phyloP scores from a whole-genome alignment of 148 eudicot genomes.

The Chenopodium quinoa region DNA sequence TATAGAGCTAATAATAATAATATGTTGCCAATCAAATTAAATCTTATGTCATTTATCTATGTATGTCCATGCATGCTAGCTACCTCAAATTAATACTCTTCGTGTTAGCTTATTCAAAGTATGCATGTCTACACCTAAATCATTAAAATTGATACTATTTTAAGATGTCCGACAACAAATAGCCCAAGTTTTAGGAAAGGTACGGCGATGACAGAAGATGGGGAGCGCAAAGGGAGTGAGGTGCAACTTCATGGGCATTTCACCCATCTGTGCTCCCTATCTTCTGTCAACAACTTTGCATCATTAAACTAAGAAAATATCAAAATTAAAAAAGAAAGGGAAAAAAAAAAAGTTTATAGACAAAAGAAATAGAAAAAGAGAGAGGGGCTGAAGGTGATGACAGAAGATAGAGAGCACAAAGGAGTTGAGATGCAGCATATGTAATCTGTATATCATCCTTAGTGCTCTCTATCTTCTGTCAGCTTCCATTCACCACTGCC shows the following conservation, averaged over 20 bases:
- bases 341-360: background rate
- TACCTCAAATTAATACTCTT: too few species aligned
- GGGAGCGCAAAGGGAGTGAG: conserved; percentile 37
- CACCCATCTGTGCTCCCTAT: conserved; percentile 43
- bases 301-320: background rate
- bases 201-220: conserved; percentile 32
- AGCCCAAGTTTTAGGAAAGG: background rate
- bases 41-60: too few species aligned
- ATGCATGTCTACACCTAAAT: too few species aligned
- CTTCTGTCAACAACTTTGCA: conserved; percentile 34
- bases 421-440: conserved; percentile 25
- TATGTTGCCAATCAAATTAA: too few species aligned
- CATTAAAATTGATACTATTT: too few species aligned
- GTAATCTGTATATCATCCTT: conserved; percentile 29
- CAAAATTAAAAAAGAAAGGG: too few species aligned
- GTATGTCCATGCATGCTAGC: too few species aligned
- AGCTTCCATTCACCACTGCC: conserved; percentile 32
- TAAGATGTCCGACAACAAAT: background rate
- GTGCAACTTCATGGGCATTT: conserved; percentile 23
- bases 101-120: too few species aligned
- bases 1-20: too few species aligned
- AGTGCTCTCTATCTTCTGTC: conserved; percentile 49
- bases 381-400: conserved; percentile 35
- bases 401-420: conserved; percentile 42
- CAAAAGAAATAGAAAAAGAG: background rate